Evolutionary conservation across 441 rosid species (phyloP).

Genomic region (Gossypium aridum): DNA sequence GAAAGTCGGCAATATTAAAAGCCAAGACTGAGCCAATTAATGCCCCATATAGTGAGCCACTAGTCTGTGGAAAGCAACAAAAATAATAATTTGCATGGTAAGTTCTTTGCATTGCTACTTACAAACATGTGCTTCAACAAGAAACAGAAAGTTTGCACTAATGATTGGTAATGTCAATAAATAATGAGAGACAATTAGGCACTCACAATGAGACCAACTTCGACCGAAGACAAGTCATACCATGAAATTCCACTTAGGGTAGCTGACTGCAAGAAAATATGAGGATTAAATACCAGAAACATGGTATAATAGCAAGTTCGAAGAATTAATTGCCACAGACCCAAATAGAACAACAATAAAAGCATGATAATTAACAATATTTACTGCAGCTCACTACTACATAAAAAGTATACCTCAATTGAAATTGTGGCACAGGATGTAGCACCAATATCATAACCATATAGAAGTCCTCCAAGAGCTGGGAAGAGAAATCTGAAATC

Average conservation of each 20-base stretch:
- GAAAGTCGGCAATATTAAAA: slow-evolving; percentile 74
- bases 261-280: slow-evolving; percentile 56
- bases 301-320: neutral
- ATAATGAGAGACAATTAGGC: slow-evolving; percentile 12
- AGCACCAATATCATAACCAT: slow-evolving; percentile 93
- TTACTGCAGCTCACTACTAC: neutral
- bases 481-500: slow-evolving; percentile 87
- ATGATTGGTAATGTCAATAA: neutral
- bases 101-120: slow-evolving; percentile 6
- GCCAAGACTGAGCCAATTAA: slow-evolving; percentile 91
- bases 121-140: slow-evolving; percentile 6
- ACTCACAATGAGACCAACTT: slow-evolving; percentile 92
- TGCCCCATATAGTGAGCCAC: slow-evolving; percentile 96
- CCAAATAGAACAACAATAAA: neutral
- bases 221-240: slow-evolving; percentile 75
- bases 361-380: neutral
- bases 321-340: neutral
- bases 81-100: neutral
- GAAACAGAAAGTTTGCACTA: neutral
- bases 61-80: slow-evolving; percentile 59
- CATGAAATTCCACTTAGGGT: slow-evolving; percentile 74
- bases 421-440: slow-evolving; percentile 90
- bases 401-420: slow-evolving; percentile 41
- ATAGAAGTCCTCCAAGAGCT: slow-evolving; percentile 87
- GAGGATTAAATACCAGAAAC: slow-evolving; percentile 10